Evolutionary conservation across 768 basidiomycete genomes (phyloP), one percentile per base, ranked within the genome.

Genomic region (Astraeus odoratus): DNA sequence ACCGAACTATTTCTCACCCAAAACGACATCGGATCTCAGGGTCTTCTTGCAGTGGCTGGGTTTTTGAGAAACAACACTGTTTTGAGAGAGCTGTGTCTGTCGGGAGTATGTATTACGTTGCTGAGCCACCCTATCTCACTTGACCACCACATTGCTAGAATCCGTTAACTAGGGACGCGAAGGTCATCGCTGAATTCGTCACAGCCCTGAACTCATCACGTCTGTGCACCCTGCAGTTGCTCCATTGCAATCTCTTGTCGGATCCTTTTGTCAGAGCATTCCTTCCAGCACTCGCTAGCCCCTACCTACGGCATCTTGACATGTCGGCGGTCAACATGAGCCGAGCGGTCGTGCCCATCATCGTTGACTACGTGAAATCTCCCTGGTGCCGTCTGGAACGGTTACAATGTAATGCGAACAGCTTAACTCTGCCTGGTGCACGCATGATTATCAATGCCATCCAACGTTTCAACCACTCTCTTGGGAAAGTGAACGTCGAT

Each of bases 321-420:
- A 59, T 83, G n/a, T 76, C 78, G 4, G 71, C 72, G 3, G 69
- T 69, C 12, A 68, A 68, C 16, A 59, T 81, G 47, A 76, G 77
- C 3, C 58, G 59, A 27, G 52, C 47, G 24, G 66, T 70, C 10
- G 66, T 70, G 0, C 67, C 74, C 0, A 51, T 56, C 44, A 68
- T 85, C 40, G 49, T 67, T 12, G 63, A 66, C 15, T 85, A 74
- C 51, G 60, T 84, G 12, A 65, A 65, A 13, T 80, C 80, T 13
- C 58, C 67, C 8, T 70, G 69, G 16, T 80, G 79, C 50, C 65
- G 59, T 19, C 63, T 84, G 8, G 63, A 70, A 36, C 66, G 65
- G 3, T 63, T 84, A 33, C 73, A 71, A 43, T 71, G 76, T 47
- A 82, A 75, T 48, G 76, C 74, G 29, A 85, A 85, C 47, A 58